Base-by-base conservation (phyloP, 495 filamentous ascomycete genomes). In the Cercophora scortea region DNA sequence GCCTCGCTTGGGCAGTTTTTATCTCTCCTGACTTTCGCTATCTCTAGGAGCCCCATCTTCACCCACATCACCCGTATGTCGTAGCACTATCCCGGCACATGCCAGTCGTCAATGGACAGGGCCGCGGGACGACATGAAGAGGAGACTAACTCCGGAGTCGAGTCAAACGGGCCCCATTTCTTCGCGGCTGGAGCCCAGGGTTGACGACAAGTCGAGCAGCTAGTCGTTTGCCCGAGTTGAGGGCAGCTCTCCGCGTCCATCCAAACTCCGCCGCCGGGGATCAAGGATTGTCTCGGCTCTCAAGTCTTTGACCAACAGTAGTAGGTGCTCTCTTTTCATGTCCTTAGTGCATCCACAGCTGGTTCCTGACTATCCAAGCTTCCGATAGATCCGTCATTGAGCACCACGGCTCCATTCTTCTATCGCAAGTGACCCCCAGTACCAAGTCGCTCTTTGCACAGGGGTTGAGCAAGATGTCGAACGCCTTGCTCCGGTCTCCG, bases 231-330 rank as follows among this genome's bases (percentile, higher is more conserved):
- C 49, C 47, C 48, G 45, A 33, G 17, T 16, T 1, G 47, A 51
- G 12, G 25, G 13, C 19, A 19, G 39, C 35, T 38, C 36, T 38
- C 36, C 46, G 10, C 49, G 59, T n/a, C 52, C 63, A 10, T 62
- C 68, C 12, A 76, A 71, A 51, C 39, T 69, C 18, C 64, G 62
- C 50, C 65, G 66, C 32, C 70, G 70, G 17, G 68, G 73, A 12
- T 71, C 68, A 7, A 72, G 64, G 48, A 56, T 79, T 15, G 47
- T 72, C 47, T 70, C 72, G 3, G 71, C 67, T 18, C 52, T 79
- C 39, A 72, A 69, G 33, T 73, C 74, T 15, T 59, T 78, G 40
- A 74, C 70, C 13, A 73, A 71, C 51, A 74, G 60, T 47, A 59
- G 75, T 75, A 58, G 51, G 69, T 49, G 16, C n/a, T 9, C 8